These are phyloP conservation scores for Taxawa tesnikishii DNA, from an alignment of 2,329 filamentous ascomycete genomes.

Conservation along the genomic window DNA sequence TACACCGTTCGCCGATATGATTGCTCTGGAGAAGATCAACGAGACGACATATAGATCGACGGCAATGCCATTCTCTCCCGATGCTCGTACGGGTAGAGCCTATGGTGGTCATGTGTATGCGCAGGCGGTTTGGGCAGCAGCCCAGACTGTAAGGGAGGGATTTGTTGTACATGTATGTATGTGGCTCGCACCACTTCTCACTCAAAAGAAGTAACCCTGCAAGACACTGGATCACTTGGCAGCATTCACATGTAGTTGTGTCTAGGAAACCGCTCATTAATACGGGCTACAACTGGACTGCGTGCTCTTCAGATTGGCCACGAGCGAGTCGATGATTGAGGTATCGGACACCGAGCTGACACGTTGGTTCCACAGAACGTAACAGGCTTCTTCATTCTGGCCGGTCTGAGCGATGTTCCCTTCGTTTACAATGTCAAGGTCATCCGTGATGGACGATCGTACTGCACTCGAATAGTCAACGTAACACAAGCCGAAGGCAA, in stretches of 20 bases:
- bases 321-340: too few species aligned
- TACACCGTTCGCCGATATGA: slow-evolving; percentile 27
- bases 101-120: slow-evolving; percentile 46
- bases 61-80: slow-evolving; percentile 30
- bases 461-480: slow-evolving; percentile 39
- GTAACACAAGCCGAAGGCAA: slow-evolving; percentile 34
- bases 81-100: slow-evolving; percentile 26
- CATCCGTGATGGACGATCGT: slow-evolving; percentile 39
- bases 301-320: too few species aligned
- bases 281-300: too few species aligned
- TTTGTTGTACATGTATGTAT: slow-evolving; percentile 38
- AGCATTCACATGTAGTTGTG: too few species aligned
- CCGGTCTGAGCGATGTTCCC: slow-evolving; percentile 32
- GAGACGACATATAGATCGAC: slow-evolving; percentile 26
- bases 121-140: slow-evolving; percentile 45
- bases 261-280: too few species aligned
- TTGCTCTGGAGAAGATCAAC: slow-evolving; percentile 28
- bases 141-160: slow-evolving; percentile 38
- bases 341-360: too few species aligned
- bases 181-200: too few species aligned
- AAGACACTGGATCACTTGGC: too few species aligned
- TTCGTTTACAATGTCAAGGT: slow-evolving; percentile 40
- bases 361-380: slow-evolving; percentile 28
- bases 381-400: slow-evolving; percentile 39
- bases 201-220: too few species aligned